Percentiles rank a stretch among this genome's conserved stretches.
Evolutionary conservation across 306 rosid species (phyloP).

Genomic region (Fragaria nilgerrensis): DNA sequence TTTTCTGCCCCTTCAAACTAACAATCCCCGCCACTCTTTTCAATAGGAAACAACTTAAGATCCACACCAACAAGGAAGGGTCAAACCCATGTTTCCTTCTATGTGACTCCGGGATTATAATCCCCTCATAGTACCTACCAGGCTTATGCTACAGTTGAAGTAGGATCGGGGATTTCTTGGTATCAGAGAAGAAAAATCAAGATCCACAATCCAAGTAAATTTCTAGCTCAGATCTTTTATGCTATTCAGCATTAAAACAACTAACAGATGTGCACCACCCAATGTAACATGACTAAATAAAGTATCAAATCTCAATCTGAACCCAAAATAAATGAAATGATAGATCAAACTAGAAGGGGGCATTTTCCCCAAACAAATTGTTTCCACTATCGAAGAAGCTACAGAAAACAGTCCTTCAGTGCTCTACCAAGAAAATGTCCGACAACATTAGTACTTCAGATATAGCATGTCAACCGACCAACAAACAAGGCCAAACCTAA

Average conservation of each 20-base stretch:
- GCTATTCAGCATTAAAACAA: neutral
- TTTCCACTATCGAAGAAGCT: neutral
- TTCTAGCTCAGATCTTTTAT: neutral
- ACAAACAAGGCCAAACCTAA: slow-evolving; percentile 4
- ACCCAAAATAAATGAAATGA: neutral
- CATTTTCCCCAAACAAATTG: neutral
- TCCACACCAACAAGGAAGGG: neutral
- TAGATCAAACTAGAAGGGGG: neutral
- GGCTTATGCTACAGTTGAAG: neutral
- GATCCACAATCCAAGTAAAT: neutral
- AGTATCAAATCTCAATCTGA: neutral
- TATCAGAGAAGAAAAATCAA: neutral
- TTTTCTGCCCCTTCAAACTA: neutral
- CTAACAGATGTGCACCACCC: neutral
- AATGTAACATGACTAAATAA: neutral
- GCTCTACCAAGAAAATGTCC: neutral
- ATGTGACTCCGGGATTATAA: neutral
- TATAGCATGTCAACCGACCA: slow-evolving; percentile 4
- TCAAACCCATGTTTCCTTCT: neutral
- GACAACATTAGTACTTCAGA: neutral
- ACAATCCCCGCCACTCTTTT: neutral
- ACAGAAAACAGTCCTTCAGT: neutral
- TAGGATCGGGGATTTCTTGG: neutral
- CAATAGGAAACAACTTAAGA: neutral
- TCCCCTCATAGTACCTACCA: neutral